Conservation (phyloP, 2,329 filamentous ascomycete species). For the Phaeosphaeria sp. region DNA sequence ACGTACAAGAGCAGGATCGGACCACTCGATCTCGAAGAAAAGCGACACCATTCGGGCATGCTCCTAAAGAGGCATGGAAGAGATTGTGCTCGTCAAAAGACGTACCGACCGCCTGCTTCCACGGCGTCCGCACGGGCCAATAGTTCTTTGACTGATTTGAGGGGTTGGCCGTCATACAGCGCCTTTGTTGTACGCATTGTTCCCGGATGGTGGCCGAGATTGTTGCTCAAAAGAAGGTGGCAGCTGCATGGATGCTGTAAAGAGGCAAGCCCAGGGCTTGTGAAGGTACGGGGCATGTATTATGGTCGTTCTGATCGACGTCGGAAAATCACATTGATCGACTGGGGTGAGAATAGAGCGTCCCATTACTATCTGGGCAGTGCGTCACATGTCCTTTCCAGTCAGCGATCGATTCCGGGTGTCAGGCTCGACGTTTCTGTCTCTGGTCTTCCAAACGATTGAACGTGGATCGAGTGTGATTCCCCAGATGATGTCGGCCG, state of each 20-base stretch:
- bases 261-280: background rate
- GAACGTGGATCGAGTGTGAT: constrained; percentile 5
- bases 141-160: constrained; percentile 39
- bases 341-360: background rate
- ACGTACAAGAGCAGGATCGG: constrained; percentile 22
- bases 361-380: background rate
- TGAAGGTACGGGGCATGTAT: background rate
- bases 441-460: background rate
- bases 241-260: constrained; percentile 15
- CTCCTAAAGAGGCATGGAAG: constrained; percentile 26
- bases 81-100: constrained; percentile 18
- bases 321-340: background rate
- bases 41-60: constrained; percentile 26
- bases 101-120: constrained; percentile 31
- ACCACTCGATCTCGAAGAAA: constrained; percentile 26
- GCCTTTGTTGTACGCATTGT: constrained; percentile 31
- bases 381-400: background rate
- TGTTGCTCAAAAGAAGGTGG: constrained; percentile 28
- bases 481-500: constrained; percentile 17
- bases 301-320: background rate
- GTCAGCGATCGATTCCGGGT: background rate
- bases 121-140: constrained; percentile 41
- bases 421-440: background rate
- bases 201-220: constrained; percentile 29
- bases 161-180: constrained; percentile 34